Base-by-base conservation (phyloP, 2,329 filamentous ascomycete species). In the Beauveria pseudobassiana region DNA sequence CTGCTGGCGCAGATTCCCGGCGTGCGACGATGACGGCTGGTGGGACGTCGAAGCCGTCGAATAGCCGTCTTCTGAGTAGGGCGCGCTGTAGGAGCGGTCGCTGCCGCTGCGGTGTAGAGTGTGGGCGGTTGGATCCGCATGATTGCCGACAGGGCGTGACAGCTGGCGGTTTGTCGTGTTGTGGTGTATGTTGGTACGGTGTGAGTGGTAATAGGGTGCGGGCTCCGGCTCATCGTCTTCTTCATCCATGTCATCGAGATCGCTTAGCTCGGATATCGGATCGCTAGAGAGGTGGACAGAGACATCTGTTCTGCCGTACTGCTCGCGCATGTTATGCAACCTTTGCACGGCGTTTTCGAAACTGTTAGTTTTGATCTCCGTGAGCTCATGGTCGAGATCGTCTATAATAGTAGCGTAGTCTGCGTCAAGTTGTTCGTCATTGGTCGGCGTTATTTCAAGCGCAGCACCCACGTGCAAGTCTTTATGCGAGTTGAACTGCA, bases 401-500 rank as follows among this genome's bases (percentile, higher is more conserved):
- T 71, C 63, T 2, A 85, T 67, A 4, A 85, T 63, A 0, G 69
- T 69, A 1, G 71, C 68, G 55, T 85, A 83, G 26, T 82, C 78
- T 1, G 69, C 67, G 10, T 73, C 73, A 18, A 78, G 65, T 6
- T 67, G 52, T 6, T 63, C 63, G 3, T 67, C 65, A 14, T 65
- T 65, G 18, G 46, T 40, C 1, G 55, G 24, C 1, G 67, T 30
- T 7, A 70, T 64, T 28, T 34, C 43, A 58, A 68, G 74, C 14
- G 66, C 65, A 2, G 69, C 68, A n/a, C 77, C 74, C 1, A 80
- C 67, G 4, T 78, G 77, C 1, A 87, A 70, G 26, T 69, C 70
- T 22, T 80, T 77, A 63, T 88, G 85, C 0, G 73, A 75, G 0
- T 73, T 77, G 64, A 88, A 87, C 0, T 77, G 77, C 16, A 88